Evolutionary conservation across 305 asterid species (phyloP).

Genomic region (Coffea humblotiana): DNA sequence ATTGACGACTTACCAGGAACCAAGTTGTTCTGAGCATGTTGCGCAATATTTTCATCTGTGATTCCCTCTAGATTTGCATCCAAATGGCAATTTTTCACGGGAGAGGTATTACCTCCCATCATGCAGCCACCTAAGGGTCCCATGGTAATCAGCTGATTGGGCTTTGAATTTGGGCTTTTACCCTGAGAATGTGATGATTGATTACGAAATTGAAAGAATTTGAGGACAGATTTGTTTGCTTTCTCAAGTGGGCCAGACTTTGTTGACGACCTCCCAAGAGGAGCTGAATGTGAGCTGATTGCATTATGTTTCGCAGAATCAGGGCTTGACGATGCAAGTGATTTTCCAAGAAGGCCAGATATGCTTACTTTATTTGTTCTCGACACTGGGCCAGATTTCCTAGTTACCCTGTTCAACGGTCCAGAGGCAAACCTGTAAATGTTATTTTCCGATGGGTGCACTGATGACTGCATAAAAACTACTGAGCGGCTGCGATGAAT

Average conservation of each 20-base stretch:
- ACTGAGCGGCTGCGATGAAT: constrained; percentile 59
- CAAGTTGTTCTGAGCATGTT: constrained; percentile 29
- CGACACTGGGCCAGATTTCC: constrained; percentile 65
- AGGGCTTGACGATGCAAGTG: constrained; percentile 41
- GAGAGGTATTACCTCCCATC: constrained; percentile 39
- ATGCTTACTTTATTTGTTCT: constrained; percentile 35
- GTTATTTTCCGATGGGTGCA: constrained; percentile 69
- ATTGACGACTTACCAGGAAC: constrained; percentile 31
- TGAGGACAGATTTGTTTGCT: constrained; percentile 45
- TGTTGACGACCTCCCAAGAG: constrained; percentile 47
- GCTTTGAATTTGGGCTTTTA: constrained; percentile 37
- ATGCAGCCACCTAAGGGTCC: constrained; percentile 44
- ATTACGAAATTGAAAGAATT: constrained; percentile 61
- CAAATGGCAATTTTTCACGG: constrained; percentile 17
- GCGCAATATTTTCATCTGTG: constrained; percentile 11
- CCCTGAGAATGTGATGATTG: constrained; percentile 37
- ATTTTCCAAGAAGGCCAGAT: constrained; percentile 62
- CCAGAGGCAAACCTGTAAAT: constrained; percentile 53
- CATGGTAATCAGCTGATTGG: constrained; percentile 27
- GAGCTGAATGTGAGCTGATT: constrained; percentile 56
- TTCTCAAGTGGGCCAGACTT: constrained; percentile 45
- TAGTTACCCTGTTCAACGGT: constrained; percentile 31
- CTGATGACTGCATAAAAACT: constrained; percentile 65
- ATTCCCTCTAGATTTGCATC: not conserved
- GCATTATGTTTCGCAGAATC: constrained; percentile 37